Conservation (phyloP, 2,329 filamentous ascomycete species). For the Diaporthe sp. region DNA sequence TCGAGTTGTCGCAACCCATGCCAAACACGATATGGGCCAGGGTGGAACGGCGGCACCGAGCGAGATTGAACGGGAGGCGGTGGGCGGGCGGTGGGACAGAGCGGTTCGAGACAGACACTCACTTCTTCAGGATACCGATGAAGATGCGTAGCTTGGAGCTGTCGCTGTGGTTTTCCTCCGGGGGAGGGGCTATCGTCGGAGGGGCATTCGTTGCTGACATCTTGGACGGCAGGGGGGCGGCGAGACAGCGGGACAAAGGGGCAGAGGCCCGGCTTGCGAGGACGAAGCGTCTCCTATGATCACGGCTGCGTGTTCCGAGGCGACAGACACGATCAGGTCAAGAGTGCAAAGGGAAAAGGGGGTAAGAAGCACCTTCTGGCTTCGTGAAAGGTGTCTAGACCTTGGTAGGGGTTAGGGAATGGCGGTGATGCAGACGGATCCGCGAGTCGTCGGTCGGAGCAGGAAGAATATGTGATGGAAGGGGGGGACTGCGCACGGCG, state of each 20-base stretch:
- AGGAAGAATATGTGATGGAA: constrained; percentile 5
- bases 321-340: constrained; percentile 1
- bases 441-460: constrained; percentile 1
- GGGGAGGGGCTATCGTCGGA: constrained; percentile 46
- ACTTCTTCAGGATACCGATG: constrained; percentile 89
- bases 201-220: constrained; percentile 52
- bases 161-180: constrained; percentile 75
- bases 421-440: constrained; percentile 38
- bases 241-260: constrained; percentile 26
- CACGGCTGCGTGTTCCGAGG: constrained; percentile 1
- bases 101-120: constrained; percentile 52
- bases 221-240: constrained; percentile 33
- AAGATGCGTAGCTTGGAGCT: constrained; percentile 92
- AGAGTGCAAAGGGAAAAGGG: constrained; percentile 2
- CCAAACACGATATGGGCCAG: not conserved
- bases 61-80: constrained; percentile 8
- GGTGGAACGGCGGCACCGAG: not conserved
- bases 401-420: constrained; percentile 35
- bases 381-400: not conserved
- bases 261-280: constrained; percentile 33
- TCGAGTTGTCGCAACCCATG: not conserved
- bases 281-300: constrained; percentile 23
- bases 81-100: not conserved
- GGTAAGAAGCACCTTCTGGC: constrained; percentile 7
- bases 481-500: constrained; percentile 15